These are phyloP conservation scores for Ramaria sp. DNA, from an alignment of 768 basidiomycete genomes.

Conservation along the genomic window DNA sequence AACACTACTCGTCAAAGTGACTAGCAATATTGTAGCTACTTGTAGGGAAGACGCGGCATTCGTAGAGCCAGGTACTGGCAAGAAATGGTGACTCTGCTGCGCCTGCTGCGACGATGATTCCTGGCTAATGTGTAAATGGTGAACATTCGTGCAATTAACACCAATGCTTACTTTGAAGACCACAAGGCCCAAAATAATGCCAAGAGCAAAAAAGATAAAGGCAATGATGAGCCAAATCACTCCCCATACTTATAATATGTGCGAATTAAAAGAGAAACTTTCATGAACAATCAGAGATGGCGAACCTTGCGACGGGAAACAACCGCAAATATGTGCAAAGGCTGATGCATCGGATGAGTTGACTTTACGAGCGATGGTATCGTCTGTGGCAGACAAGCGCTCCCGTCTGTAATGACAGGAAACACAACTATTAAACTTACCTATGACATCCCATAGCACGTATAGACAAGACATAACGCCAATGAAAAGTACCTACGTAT, in stretches of 20 bases:
- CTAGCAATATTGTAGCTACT: too few species aligned
- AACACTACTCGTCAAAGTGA: not conserved
- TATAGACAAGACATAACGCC: conserved; percentile 86
- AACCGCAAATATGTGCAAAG: conserved; percentile 78
- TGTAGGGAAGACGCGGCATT: not conserved
- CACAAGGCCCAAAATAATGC: conserved; percentile 66
- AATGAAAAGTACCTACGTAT: conserved; percentile 58
- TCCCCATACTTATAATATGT: conserved; percentile 64
- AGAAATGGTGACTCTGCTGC: conserved; percentile 39
- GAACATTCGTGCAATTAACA: not conserved
- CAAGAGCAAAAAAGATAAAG: conserved; percentile 61
- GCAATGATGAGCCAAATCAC: conserved; percentile 78
- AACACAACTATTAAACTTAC: conserved; percentile 25
- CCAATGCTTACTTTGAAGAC: conserved; percentile 61
- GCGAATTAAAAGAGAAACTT: conserved; percentile 3
- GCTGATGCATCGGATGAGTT: conserved; percentile 82
- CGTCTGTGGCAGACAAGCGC: conserved; percentile 35
- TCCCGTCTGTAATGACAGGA: not conserved
- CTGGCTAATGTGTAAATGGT: conserved; percentile 22
- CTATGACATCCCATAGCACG: conserved; percentile 80
- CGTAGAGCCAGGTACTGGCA: conserved; percentile 47
- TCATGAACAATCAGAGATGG: not conserved
- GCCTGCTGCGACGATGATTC: conserved; percentile 49
- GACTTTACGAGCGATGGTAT: conserved; percentile 73
- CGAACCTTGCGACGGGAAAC: conserved; percentile 70